Conservation (phyloP, 1,284 basidiomycete species). For the Takashimella tepidaria region DNA sequence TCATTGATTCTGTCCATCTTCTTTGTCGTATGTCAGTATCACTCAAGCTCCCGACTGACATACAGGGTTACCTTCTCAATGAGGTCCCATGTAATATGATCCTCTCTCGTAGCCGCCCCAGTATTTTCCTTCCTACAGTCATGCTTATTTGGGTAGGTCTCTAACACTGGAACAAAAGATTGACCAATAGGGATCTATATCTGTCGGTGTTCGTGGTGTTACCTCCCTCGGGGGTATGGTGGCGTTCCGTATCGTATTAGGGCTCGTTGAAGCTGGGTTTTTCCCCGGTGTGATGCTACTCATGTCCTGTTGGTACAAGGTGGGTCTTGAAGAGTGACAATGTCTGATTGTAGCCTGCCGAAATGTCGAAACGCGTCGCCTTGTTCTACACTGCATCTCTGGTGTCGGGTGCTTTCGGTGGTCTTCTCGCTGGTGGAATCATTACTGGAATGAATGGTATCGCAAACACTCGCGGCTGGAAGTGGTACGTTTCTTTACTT, state of each 20-base stretch:
- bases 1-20: conserved; percentile 46
- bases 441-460: conserved; percentile 15
- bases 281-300: conserved; percentile 43
- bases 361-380: conserved; percentile 36
- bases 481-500: neutral
- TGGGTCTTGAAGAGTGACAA: conserved; percentile 1
- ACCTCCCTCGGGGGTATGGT: conserved; percentile 42
- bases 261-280: conserved; percentile 43
- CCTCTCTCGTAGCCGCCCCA: conserved; percentile 38
- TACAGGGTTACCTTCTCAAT: conserved; percentile 12
- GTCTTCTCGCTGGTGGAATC: conserved; percentile 29
- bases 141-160: conserved; percentile 32
- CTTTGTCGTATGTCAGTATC: conserved; percentile 30
- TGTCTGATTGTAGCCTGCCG: conserved; percentile 28
- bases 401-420: conserved; percentile 30
- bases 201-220: conserved; percentile 41
- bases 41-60: neutral
- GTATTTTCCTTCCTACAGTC: conserved; percentile 39
- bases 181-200: conserved; percentile 36
- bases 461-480: conserved; percentile 13
- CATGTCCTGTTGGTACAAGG: conserved; percentile 42
- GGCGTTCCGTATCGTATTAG: conserved; percentile 45
- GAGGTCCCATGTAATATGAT: conserved; percentile 48
- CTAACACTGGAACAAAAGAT: neutral
- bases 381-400: conserved; percentile 26